A percentile compares a stretch with the other conserved stretches of the same genome.
Conservation (phyloP, 2,329 filamentous ascomycete species). For the Sphaerulina vaccinii region DNA sequence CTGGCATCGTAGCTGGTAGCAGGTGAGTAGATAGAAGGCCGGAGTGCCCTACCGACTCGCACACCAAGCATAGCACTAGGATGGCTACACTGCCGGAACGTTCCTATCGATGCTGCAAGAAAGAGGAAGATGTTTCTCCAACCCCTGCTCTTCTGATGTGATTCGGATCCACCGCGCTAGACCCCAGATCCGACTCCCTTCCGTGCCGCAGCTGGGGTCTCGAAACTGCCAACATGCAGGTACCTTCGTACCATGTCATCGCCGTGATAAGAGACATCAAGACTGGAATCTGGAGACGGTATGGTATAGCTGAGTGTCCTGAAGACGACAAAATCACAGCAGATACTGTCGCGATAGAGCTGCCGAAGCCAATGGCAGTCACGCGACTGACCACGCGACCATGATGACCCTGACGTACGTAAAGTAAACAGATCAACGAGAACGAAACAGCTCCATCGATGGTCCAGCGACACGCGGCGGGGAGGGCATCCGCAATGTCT, state of each 20-base stretch:
- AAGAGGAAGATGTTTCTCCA: too few relatives aligned
- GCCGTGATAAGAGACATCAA: not conserved
- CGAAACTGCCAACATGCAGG: not conserved
- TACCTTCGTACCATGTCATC: constrained; percentile 3
- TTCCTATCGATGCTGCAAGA: too few relatives aligned
- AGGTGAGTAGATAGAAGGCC: not conserved
- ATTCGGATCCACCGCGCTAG: too few relatives aligned
- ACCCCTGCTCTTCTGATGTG: too few relatives aligned
- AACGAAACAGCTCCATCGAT: not conserved
- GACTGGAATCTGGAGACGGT: not conserved
- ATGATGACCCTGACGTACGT: not conserved
- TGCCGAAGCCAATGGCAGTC: not conserved
- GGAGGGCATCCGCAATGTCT: too few relatives aligned
- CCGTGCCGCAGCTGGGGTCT: not conserved
- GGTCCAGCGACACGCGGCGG: not conserved
- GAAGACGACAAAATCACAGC: not conserved
- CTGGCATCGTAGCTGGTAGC: not conserved
- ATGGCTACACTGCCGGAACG: too few relatives aligned
- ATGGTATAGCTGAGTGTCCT: not conserved
- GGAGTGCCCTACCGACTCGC: not conserved
- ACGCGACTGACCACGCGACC: not conserved
- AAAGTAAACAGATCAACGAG: not conserved
- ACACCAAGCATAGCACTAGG: not conserved
- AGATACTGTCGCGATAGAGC: not conserved
- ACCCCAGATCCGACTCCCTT: too few relatives aligned